Conservation (phyloP, 768 basidiomycete genomes). For the Termitomyces sp. region DNA sequence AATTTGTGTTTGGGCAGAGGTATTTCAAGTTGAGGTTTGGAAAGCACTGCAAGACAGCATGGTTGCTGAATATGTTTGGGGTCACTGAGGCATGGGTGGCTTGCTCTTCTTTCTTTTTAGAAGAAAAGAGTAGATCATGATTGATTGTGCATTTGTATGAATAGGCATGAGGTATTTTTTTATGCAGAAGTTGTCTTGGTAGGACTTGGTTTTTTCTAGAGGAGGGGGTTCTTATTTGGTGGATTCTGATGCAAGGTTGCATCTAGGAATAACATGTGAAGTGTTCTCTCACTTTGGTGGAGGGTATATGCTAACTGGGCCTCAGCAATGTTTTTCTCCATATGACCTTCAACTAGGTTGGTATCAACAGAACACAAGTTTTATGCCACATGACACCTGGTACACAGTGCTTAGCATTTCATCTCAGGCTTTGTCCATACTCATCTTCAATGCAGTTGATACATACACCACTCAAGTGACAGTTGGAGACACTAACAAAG, state of each 20-base stretch:
- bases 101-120: neutral
- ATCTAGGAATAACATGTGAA: slow-evolving; percentile 75
- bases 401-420: slow-evolving; percentile 19
- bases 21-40: slow-evolving; percentile 73
- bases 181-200: slow-evolving; percentile 95
- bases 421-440: neutral
- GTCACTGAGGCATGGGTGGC: slow-evolving; percentile 74
- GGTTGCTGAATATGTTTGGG: slow-evolving; percentile 92
- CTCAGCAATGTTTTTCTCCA: slow-evolving; percentile 88
- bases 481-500: slow-evolving; percentile 83
- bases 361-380: slow-evolving; percentile 91
- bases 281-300: neutral
- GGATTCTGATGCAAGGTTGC: neutral
- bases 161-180: slow-evolving; percentile 93
- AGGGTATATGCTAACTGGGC: neutral
- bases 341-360: slow-evolving; percentile 95
- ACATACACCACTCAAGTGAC: slow-evolving; percentile 93
- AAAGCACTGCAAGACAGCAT: slow-evolving; percentile 65
- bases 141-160: neutral
- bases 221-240: too few species aligned
- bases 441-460: slow-evolving; percentile 38
- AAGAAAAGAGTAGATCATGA: neutral
- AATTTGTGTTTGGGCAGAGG: slow-evolving; percentile 88
- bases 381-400: slow-evolving; percentile 96
- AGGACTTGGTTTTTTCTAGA: slow-evolving; percentile 18